Evolutionary conservation across 768 basidiomycete species (phyloP), one percentile per base, ranked within the genome.

Genomic region (Suillus occidentalis): DNA sequence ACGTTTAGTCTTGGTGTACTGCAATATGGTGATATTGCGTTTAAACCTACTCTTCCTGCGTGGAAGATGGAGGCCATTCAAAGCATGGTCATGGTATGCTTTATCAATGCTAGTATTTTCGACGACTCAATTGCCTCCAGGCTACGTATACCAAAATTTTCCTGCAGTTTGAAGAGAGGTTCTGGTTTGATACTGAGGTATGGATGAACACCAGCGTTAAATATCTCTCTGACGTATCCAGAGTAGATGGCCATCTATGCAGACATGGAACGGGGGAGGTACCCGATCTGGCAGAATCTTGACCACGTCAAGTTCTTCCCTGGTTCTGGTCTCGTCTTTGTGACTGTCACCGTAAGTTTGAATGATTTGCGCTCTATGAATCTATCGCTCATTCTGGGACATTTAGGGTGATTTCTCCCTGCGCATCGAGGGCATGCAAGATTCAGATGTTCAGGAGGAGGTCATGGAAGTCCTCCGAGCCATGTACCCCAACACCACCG

Each of bases 1-100:
- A 90, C 89, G 0, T 90, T 90, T 75, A 89, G 88, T 66, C 72
- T 89, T 2, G 89, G 89, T 0, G 89, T 91, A 8, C 76, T 91
- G 62, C 89, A 91, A 75, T 79, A 88, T 63, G 76, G 81, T 37
- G 88, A 89, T 65, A 84, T 90, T 6, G 64, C 60, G 4, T 90
- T 89, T 67, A 70, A 81, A 49, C 89, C 89, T 2, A 28, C 75
- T 10, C 71, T 89, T 22, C 89, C 88, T 36, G 69, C 77, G 73
- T 90, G 82, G 79, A 90, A 89, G 71, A 63, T 78, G n/a, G 88
- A 89, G 63, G 88, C 88, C 5, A 84, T 89, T 43, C 82, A 85
- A 39, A 83, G 82, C 63, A 84, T 89, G 74, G 78, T 79, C 14
- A 89, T 90, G 89, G 87, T 82, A 36, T 55, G n/a, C n/a, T n/a